Evolutionary conservation across 768 basidiomycete genomes (phyloP).

Genomic region (Panaeolus papilionaceus): DNA sequence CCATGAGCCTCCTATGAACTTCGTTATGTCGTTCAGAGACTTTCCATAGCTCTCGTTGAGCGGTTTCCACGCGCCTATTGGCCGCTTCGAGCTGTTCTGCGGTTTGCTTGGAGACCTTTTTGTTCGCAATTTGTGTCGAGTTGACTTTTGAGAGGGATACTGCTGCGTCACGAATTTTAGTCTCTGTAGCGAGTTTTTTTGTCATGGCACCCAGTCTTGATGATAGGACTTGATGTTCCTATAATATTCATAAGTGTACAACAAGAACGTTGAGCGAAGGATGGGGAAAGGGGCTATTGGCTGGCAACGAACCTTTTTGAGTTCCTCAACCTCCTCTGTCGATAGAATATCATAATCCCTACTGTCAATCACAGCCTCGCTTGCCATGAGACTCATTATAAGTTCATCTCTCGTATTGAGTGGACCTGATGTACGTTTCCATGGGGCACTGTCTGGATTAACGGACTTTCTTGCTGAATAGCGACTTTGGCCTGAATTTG

Average conservation of each 20-base stretch:
- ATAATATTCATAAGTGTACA: slow-evolving; percentile 21
- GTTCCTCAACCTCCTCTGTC: slow-evolving; percentile 54
- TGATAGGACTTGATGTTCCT: slow-evolving; percentile 80
- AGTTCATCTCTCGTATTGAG: slow-evolving; percentile 81
- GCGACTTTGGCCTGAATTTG: slow-evolving; percentile 32
- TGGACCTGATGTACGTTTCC: slow-evolving; percentile 50
- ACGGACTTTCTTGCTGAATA: slow-evolving; percentile 43
- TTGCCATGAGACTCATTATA: slow-evolving; percentile 87
- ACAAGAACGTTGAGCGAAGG: not conserved
- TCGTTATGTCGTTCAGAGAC: slow-evolving; percentile 70
- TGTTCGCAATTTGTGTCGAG: slow-evolving; percentile 45
- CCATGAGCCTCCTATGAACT: slow-evolving; percentile 67
- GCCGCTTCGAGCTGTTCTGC: slow-evolving; percentile 76
- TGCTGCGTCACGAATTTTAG: slow-evolving; percentile 89
- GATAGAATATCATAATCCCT: slow-evolving; percentile 79
- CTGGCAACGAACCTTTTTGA: slow-evolving; percentile 50
- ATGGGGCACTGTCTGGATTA: slow-evolving; percentile 35
- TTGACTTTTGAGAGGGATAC: slow-evolving; percentile 75
- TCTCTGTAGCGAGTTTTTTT: slow-evolving; percentile 81
- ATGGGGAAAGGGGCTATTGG: not conserved
- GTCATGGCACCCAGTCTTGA: slow-evolving; percentile 69
- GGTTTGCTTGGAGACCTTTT: slow-evolving; percentile 66
- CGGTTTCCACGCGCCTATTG: slow-evolving; percentile 71
- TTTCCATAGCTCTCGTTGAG: slow-evolving; percentile 75
- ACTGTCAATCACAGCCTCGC: slow-evolving; percentile 94